Base-by-base conservation (phyloP, 805 yeast genomes). In the Limtongozyma cylindracea region DNA sequence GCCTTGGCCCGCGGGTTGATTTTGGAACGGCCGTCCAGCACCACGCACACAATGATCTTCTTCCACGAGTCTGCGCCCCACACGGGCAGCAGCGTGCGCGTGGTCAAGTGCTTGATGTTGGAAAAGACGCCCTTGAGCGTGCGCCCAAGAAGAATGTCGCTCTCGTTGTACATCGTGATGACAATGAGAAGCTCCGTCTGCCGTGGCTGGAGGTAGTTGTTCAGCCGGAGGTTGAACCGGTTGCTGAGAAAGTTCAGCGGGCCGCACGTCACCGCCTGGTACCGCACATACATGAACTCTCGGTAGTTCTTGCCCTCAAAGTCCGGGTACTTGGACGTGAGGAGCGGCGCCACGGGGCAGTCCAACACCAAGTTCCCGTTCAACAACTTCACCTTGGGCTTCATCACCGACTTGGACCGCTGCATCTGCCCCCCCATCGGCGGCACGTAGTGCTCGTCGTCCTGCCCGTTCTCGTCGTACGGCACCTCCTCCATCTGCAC, bases 81-180 rank as follows among this genome's bases (percentile, higher is more conserved):
- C 31, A 39, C 55, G 27, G 61, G 53, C 31, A 58, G 28, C 43
- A 45, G 47, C 23, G 34, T 41, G 39, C 60, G 33, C 29, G 52
- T 37, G 39, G 54, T 54, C 26, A 66, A 52, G 31, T 66, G 66
- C 27, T 67, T 55, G 29, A 66, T 57, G 36, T 66, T 66, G 28
- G 62, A 62, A 52, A 66, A 64, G 8, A 66, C 76, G 31, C 95
- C 95, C 38, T 76, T 74, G 31, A 84, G 53, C 4, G 95, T 82
- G 33, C 84, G 53, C 3, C 82, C 94, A 23, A 82, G 47, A 17
- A 74, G 47, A 10, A 74, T 53, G 29, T 84, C 94, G 33, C 67
- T 69, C 45, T 84, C 96, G 35, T 82, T 80, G 49, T 76, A 82
- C 62, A 82, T 68, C 8, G 95, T 84, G 19, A 84, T 53, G 23